phyloP scores from a whole-genome alignment of 2,329 filamentous ascomycete species.

The Ceratocystis papillata region DNA sequence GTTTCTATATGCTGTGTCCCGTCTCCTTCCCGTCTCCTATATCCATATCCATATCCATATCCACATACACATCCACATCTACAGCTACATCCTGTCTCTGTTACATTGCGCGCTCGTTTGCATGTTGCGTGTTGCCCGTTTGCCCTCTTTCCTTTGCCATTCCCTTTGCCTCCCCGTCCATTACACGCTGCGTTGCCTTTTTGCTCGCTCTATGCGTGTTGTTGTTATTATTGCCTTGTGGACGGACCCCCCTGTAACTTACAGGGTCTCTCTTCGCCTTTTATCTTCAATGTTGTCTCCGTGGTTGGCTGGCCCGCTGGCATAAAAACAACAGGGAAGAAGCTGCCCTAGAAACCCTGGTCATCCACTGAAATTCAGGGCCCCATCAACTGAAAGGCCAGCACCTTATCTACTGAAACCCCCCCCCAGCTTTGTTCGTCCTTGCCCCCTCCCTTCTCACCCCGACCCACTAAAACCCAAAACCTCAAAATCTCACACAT shows the following conservation, averaged over 20 bases:
- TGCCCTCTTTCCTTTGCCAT: neutral
- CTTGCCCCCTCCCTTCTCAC: neutral
- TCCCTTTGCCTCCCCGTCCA: neutral
- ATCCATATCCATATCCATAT: no score
- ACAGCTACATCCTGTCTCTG: neutral
- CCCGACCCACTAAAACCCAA: slow-evolving; percentile 9
- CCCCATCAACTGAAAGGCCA: neutral
- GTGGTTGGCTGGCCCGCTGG: no score
- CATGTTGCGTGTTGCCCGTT: neutral
- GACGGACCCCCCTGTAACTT: neutral
- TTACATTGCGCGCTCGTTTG: neutral
- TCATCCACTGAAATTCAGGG: no score
- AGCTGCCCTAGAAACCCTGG: no score
- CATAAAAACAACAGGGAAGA: no score
- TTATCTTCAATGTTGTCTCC: no score
- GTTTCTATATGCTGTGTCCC: neutral
- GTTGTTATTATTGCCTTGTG: neutral
- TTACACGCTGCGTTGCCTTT: neutral
- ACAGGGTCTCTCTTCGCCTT: neutral
- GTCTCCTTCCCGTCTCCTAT: no score
- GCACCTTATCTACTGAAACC: neutral
- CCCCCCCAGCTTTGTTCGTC: neutral
- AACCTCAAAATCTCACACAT: neutral
- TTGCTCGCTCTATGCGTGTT: neutral
- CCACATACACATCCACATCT: neutral